Evolutionary conservation across 2,329 filamentous ascomycete genomes (phyloP).

Genomic region (Colletotrichum tamarilloi): DNA sequence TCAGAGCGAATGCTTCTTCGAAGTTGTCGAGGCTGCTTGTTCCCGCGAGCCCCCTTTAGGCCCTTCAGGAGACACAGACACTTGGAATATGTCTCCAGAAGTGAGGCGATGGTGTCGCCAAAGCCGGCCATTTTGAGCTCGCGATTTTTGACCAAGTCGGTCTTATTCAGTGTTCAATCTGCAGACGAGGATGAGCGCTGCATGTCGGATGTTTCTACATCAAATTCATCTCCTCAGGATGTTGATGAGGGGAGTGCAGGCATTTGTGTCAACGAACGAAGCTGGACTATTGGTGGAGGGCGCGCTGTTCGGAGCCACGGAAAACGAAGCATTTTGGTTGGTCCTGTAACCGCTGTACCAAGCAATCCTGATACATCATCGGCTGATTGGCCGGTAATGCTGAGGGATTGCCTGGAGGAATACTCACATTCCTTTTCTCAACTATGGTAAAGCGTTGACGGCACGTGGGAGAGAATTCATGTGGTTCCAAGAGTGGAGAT

Average conservation of each 20-base stretch:
- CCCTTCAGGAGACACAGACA: conserved; percentile 55
- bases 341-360: conserved; percentile 9
- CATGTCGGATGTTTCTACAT: background rate
- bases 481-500: no score
- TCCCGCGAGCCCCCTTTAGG: conserved; percentile 40
- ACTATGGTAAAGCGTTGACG: background rate
- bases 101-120: conserved; percentile 53
- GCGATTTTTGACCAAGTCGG: background rate
- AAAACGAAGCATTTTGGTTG: conserved; percentile 11
- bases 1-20: conserved; percentile 51
- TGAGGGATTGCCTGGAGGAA: background rate
- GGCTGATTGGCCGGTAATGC: background rate
- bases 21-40: conserved; percentile 39
- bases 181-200: background rate
- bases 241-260: background rate
- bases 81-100: conserved; percentile 60
- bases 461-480: background rate
- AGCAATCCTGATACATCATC: background rate
- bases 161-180: background rate
- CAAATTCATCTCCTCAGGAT: background rate
- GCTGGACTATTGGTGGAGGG: background rate
- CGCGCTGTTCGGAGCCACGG: background rate
- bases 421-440: background rate
- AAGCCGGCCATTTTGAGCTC: conserved; percentile 50
- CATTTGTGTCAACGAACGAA: background rate